Evolutionary conservation across 768 basidiomycete species (phyloP).

Genomic region (Kwoniella pini): DNA sequence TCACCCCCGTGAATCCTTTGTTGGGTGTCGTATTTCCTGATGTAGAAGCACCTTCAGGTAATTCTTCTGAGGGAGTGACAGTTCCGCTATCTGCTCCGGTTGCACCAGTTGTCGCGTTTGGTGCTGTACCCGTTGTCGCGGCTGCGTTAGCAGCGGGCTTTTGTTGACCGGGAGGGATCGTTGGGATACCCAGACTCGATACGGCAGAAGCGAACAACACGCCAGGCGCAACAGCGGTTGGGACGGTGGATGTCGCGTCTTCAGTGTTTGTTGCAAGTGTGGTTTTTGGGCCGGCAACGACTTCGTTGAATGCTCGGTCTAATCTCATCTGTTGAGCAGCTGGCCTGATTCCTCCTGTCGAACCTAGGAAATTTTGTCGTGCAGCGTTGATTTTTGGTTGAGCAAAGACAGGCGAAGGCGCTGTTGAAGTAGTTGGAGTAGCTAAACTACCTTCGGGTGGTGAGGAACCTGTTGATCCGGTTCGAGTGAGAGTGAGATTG

Average conservation of each 20-base stretch:
- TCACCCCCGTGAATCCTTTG: not conserved
- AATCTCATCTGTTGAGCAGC: slow-evolving; percentile 33
- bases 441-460: slow-evolving; percentile 40
- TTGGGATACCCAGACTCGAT: slow-evolving; percentile 40
- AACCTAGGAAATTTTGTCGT: slow-evolving; percentile 32
- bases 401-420: slow-evolving; percentile 44
- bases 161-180: slow-evolving; percentile 26
- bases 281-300: slow-evolving; percentile 34
- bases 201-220: slow-evolving; percentile 42
- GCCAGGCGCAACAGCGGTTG: slow-evolving; percentile 46
- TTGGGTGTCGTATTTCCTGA: slow-evolving; percentile 9
- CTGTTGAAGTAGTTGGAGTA: slow-evolving; percentile 41
- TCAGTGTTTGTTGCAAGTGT: slow-evolving; percentile 12
- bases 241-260: slow-evolving; percentile 9
- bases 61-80: not conserved
- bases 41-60: slow-evolving; percentile 11
- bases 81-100: not conserved
- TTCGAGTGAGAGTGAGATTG: slow-evolving; percentile 17
- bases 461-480: slow-evolving; percentile 34
- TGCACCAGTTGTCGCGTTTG: not conserved
- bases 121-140: not conserved
- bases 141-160: slow-evolving; percentile 2
- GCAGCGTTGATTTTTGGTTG: slow-evolving; percentile 36
- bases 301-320: slow-evolving; percentile 49
- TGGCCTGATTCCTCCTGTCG: slow-evolving; percentile 8